A percentile compares a stretch with the other conserved stretches of the same genome.
Evolutionary conservation across 768 basidiomycete species (phyloP).

Genomic region (Lactarius indigo): DNA sequence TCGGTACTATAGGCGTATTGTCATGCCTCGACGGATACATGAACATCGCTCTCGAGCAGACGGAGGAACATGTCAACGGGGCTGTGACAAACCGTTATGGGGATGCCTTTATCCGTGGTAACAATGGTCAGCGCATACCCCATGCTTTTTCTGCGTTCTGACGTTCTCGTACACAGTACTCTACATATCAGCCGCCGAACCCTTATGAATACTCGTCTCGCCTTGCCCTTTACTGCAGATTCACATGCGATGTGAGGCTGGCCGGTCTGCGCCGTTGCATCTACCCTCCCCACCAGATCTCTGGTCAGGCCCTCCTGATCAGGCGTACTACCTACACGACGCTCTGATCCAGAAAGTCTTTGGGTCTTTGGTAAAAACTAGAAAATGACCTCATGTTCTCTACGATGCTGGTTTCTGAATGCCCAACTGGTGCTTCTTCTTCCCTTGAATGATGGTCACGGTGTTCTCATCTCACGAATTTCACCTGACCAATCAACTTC

Average conservation of each 20-base stretch:
- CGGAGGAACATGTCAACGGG: slow-evolving; percentile 92
- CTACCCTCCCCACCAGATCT: not conserved
- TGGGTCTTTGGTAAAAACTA: not conserved
- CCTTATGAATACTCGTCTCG: slow-evolving; percentile 7
- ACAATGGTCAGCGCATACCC: slow-evolving; percentile 59
- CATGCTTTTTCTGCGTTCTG: not conserved
- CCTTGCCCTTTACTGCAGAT: not conserved
- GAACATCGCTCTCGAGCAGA: slow-evolving; percentile 98
- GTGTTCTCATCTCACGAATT: not conserved
- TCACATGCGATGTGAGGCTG: not conserved
- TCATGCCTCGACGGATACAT: slow-evolving; percentile 98
- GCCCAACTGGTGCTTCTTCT: not conserved
- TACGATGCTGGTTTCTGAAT: not conserved
- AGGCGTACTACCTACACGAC: not conserved
- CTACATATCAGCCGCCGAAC: slow-evolving; percentile 41
- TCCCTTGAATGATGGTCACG: not conserved
- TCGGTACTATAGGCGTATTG: slow-evolving; percentile 61
- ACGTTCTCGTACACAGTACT: slow-evolving; percentile 45
- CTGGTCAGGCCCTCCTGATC: not conserved
- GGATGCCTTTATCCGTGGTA: slow-evolving; percentile 93
- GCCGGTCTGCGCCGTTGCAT: not conserved
- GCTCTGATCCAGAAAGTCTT: not conserved
- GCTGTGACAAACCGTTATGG: slow-evolving; percentile 86
- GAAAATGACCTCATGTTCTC: not conserved
- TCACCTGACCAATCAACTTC: not conserved